Evolutionary conservation across 108 stramenopile species (phyloP), one percentile per base, ranked within the genome.

Genomic region (Stephanodiscus minutulus): DNA sequence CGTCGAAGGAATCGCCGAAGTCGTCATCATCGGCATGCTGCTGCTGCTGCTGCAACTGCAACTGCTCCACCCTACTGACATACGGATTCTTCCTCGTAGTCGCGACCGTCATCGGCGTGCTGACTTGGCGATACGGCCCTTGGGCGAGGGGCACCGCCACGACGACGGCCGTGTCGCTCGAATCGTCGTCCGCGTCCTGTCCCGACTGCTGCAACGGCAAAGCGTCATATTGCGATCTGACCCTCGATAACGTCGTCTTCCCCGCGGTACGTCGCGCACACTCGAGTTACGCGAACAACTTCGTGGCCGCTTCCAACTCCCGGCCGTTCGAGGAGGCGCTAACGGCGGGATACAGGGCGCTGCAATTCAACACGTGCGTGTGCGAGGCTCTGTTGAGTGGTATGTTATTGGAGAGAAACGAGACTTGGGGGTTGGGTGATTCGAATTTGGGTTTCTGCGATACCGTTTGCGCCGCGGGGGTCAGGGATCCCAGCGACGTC

Each of bases 121-220:
- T 31, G 27, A 56, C 56, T 7, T 73, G 72, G 72, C 28, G 63
- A 15, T 73, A 56, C 44, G 72, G 72, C 0, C 72, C 72, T 20
- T 73, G 72, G 72, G 47, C 36, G 20, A 25, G 20, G 5, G 29
- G 29, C 20, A 11, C 22, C 36, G 11, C 11, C 29, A 27, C 6
- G 12, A 48, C 43, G 41, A 5, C 22, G 18, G 22, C 52, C 6
- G 27, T 54, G n/a, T 47, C 72, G 3, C 36, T 29, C 33, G 55
- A 64, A 20, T 28, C 29, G 1, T n/a, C 57, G 24, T 12, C 49
- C 63, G 33, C 72, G 11, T 33, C 31, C 31, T 73, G 72, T 22
- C 39, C 13, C 7, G 28, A 36, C 24, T 88, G 90, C 76, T 88
- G 87, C 72, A 91, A 91, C 68, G 91, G 91, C 3, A 73, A 88